Percentiles rank a stretch among this genome's conserved stretches.
These are phyloP conservation scores for Proliferodiscus dingleyae DNA, from an alignment of 2,329 filamentous ascomycete species.

Conservation along the genomic window DNA sequence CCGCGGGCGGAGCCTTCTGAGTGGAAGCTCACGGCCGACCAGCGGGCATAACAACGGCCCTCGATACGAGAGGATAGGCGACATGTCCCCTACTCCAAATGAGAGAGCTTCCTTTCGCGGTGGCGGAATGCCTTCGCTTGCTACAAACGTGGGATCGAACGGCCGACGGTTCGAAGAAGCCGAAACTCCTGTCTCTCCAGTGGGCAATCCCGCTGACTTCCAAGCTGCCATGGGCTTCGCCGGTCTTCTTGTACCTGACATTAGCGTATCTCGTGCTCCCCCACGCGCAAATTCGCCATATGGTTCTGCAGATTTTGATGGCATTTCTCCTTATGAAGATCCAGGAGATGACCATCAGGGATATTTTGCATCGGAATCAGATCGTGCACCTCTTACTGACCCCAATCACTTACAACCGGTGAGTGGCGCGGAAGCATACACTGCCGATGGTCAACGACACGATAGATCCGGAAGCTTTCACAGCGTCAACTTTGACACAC, in stretches of 20 bases:
- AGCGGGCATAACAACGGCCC: slow-evolving; percentile 24
- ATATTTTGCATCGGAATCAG: slow-evolving; percentile 44
- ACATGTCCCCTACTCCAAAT: slow-evolving; percentile 26
- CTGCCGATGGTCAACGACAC: slow-evolving; percentile 38
- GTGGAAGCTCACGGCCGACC: slow-evolving; percentile 24
- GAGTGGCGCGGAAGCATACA: slow-evolving; percentile 37
- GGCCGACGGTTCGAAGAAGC: slow-evolving; percentile 16
- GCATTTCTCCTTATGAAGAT: slow-evolving; percentile 24
- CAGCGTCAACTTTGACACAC: slow-evolving; percentile 46
- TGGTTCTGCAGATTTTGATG: slow-evolving; percentile 23
- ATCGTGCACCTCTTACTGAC: slow-evolving; percentile 56
- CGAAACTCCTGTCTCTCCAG: slow-evolving; percentile 24
- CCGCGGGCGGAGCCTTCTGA: slow-evolving; percentile 30
- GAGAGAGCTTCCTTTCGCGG: slow-evolving; percentile 13
- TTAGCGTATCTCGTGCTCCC: slow-evolving; percentile 27
- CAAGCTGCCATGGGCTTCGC: slow-evolving; percentile 32
- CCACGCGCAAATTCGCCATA: slow-evolving; percentile 20
- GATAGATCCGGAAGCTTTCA: slow-evolving; percentile 46
- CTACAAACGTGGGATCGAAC: slow-evolving; percentile 9
- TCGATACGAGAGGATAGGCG: slow-evolving; percentile 30
- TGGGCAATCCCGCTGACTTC: slow-evolving; percentile 29
- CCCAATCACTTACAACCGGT: slow-evolving; percentile 51
- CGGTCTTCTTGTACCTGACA: slow-evolving; percentile 31
- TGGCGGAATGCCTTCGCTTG: slow-evolving; percentile 8
- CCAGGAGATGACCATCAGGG: slow-evolving; percentile 18